These are phyloP conservation scores for Acrocalymma vagum DNA, from an alignment of 2,329 filamentous ascomycete genomes.

Conservation along the genomic window DNA sequence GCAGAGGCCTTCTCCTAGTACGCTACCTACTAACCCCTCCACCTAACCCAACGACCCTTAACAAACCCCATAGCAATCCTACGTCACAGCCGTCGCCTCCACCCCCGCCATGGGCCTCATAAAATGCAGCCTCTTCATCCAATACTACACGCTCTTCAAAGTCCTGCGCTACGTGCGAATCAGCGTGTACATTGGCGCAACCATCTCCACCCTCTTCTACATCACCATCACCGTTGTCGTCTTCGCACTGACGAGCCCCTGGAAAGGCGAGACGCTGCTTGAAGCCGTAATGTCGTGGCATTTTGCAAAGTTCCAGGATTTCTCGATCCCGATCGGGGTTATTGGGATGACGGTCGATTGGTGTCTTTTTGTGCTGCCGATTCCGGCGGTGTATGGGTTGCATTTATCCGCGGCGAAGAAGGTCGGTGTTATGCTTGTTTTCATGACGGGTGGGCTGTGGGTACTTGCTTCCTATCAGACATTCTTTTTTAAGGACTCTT, in stretches of 20 bases:
- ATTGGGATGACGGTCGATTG: conserved; percentile 18
- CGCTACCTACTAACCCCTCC: background rate
- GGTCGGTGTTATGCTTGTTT: conserved; percentile 9
- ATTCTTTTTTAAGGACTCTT: too few relatives aligned
- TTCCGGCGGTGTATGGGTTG: conserved; percentile 8
- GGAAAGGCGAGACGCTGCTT: conserved; percentile 19
- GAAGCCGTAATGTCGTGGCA: conserved; percentile 17
- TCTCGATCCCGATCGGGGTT: conserved; percentile 19
- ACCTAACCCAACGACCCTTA: background rate
- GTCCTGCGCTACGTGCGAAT: conserved; percentile 17
- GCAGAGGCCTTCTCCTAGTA: background rate
- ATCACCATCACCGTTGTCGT: conserved; percentile 13
- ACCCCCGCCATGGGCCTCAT: conserved; percentile 20
- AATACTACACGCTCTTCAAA: conserved; percentile 21
- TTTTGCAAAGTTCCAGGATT: conserved; percentile 14
- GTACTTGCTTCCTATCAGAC: background rate
- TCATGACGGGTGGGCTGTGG: conserved; percentile 4
- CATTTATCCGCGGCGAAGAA: conserved; percentile 4
- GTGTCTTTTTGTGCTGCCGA: conserved; percentile 8
- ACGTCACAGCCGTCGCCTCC: background rate
- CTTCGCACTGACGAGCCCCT: conserved; percentile 19
- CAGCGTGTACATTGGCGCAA: conserved; percentile 20
- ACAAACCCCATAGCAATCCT: conserved; percentile 5
- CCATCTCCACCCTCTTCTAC: conserved; percentile 17
- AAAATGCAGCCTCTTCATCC: conserved; percentile 22